A percentile compares a stretch with the other conserved stretches of the same genome.
phyloP scores from a whole-genome alignment of 345 rosid genomes.

The Syzygium aromaticum region DNA sequence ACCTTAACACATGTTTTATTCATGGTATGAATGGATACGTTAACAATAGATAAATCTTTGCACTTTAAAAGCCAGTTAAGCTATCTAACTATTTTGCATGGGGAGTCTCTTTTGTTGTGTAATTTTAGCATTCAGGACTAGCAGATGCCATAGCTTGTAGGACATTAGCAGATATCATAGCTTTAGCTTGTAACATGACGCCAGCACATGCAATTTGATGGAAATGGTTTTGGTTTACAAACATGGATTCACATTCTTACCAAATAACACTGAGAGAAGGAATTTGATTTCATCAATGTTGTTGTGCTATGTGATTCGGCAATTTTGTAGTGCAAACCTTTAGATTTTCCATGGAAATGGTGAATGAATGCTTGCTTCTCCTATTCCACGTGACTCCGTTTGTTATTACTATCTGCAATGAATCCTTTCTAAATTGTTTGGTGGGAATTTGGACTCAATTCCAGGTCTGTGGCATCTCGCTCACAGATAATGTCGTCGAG shows the following conservation, averaged over 20 bases:
- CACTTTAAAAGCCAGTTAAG: not conserved
- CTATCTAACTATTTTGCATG: not conserved
- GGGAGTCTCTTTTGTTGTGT: not conserved
- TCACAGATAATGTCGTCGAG: constrained; percentile 58
- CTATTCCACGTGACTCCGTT: not conserved
- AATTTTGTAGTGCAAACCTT: not conserved
- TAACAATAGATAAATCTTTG: not conserved
- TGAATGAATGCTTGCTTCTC: not conserved
- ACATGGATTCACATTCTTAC: not conserved
- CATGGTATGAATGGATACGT: not conserved
- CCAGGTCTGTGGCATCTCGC: constrained; percentile 65
- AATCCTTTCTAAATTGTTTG: not conserved
- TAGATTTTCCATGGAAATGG: not conserved
- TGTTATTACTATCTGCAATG: not conserved
- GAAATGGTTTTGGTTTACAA: not conserved
- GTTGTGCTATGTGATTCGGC: not conserved
- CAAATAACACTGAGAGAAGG: not conserved
- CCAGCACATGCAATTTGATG: not conserved
- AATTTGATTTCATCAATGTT: not conserved
- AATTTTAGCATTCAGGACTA: not conserved
- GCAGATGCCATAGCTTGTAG: not conserved
- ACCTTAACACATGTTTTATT: not conserved
- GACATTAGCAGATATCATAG: not conserved
- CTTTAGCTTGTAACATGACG: not conserved
- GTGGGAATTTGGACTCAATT: not conserved